Base-by-base conservation (phyloP, 306 rosid species). In the Cercis canadensis region DNA sequence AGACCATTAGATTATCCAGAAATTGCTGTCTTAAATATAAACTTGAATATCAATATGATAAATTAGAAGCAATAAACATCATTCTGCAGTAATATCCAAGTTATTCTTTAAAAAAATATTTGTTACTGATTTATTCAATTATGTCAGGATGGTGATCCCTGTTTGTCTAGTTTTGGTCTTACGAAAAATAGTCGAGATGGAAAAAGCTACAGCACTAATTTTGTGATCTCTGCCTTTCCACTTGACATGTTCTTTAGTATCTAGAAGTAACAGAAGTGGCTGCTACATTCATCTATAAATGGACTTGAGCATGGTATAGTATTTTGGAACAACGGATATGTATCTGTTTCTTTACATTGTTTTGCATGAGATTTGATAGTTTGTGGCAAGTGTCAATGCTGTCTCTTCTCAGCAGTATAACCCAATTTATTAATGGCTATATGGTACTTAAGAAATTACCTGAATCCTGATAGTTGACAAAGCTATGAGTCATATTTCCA, bases 181-280 rank as follows among this genome's bases (percentile, higher is more conserved):
- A 93, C 90, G 87, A 93, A 93, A 79, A 93, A 93, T 66, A 93
- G 98, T 54, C 89, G 92, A 55, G 98, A 90, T 65, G 98, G 98
- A 55, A 93, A 93, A 86, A 93, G 98, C 90, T 93, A 93, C 75
- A 93, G 98, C 36, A 93, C 98, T 60, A 93, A 93, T 69, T 45
- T 13, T 8, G n/a, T 53, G 29, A 24, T 24, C 56, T 4, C 11
- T 14, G 21, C 11, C 31, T 15, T 9, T 64, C 19, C 24, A 45
- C 29, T 29, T 4, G 5, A 16, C 18, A 13, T 37, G 43, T 31
- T 12, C 11, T 21, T 65, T 13, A 46, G 17, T 47, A 7, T 31
- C 43, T 6, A 40, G 11, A 32, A 8, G 16, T 24, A 10, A 29
- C 43, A 46, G 9, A 3, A 46, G 4, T 46, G 14, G 13, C 31